Evolutionary conservation across 2,329 filamentous ascomycete species (phyloP), one percentile per base, ranked within the genome.

Genomic region (Drechmeria coniospora): DNA sequence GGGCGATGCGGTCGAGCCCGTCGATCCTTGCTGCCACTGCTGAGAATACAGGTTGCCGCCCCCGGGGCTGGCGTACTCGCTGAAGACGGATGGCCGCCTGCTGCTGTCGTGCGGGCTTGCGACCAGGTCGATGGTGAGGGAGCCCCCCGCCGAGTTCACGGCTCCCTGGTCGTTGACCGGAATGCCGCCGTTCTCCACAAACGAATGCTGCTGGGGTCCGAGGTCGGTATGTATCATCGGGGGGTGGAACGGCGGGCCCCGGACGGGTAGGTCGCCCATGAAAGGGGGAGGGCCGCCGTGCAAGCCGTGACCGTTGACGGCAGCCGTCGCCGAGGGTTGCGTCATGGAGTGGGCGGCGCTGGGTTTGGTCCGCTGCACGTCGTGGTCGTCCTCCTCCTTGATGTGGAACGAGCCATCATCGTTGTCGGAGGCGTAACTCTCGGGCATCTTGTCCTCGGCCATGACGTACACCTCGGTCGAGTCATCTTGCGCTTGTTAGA

Each of bases 401-500:
- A 59, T 53, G 6, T 13, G n/a, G 26, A 49, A 45, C 2, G 51
- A 43, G 8, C 42, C 49, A 8, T 53, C 51, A 12, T 69, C 65
- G 14, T 56, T 59, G 13, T 68, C 63, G 1, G 59, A 64, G 10
- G 50, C 41, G 27, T 59, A 63, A 16, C 51, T 57, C 25, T 66
- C 60, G 4, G 54, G 51, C 6, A 61, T 45, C 35, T 65, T 64
- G 35, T 69, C 63, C 29, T 67, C 63, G 3, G 59, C 54, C 51
- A 62, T 63, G 24, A 71, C 61, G 27, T 56, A 61, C 12, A 68
- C 51, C 22, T 56, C 51, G 7, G 57, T 59, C 4, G 50, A 51
- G 25, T 45, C 60, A 41, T 69, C 66, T 70, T 27, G 4, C n/a
- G 5, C 21, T 21, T 42, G 31, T 41, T 32, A 25, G 27, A 25